Evolutionary conservation across 2,329 filamentous ascomycete genomes (phyloP), one percentile per base, ranked within the genome.

Genomic region (Microdochium nivale): DNA sequence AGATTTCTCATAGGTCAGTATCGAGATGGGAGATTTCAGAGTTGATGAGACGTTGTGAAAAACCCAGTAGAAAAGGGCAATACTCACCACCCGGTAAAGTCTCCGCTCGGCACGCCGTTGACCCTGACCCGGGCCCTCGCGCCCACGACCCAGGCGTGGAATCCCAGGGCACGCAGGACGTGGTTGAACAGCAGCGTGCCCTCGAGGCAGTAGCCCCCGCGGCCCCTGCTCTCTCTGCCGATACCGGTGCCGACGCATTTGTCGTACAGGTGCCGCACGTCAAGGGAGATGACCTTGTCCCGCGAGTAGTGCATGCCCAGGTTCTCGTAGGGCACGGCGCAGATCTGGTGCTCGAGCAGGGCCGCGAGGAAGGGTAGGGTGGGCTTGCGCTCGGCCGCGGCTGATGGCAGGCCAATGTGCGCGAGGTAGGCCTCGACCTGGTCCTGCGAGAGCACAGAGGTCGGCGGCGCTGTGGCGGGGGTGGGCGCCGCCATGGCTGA

Each of bases 141-240:
- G 2, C 81, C 83, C 0, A 75, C 73, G 0, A 76, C 71, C 60
- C 83, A 84, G 1, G 78, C 73, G 16, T 66, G 60, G 50, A 77
- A 82, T 1, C 77, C 77, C n/a, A 81, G 57, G 2, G 67, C 73
- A 19, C 72, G 65, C 3, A 83, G 67, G 13, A 80, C 62, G 55
- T 79, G 69, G 56, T 75, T 71, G 57, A 82, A 80, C 21, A 84
- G 69, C 43, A 80, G 70, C 51, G 70, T 76, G 25, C 71, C 70
- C 59, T 83, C 80, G 71, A 84, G 79, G 65, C 80, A 84, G 62
- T 84, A 84, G 0, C 81, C 80, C 19, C 81, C 81, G 2, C 71
- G 66, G 5, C 69, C 70, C 7, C 24, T 25, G 46, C 46, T 30
- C 40, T 84, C 84, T 0, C 81, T 80, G 19, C 81, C 81, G 2